Evolutionary conservation across 306 rosid genomes (phyloP).

Genomic region (Fragaria vesca): DNA sequence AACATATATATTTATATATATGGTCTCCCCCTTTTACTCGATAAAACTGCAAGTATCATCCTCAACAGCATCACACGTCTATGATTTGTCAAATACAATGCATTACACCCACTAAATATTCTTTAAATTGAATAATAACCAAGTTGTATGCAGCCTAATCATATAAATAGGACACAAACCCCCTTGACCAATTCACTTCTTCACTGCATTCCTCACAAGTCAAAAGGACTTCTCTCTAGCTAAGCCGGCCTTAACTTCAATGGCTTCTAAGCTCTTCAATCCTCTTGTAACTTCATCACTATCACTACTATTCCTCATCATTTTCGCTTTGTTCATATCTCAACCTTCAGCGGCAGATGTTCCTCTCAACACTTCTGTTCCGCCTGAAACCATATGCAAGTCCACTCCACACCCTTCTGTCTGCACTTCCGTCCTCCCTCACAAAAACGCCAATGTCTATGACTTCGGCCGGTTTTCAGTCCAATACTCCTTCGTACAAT

Average conservation of each 20-base stretch:
- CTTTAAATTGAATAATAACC: neutral
- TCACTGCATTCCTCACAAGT: neutral
- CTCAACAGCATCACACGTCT: neutral
- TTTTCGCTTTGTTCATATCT: slow-evolving; percentile 9
- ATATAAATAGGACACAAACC: neutral
- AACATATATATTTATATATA: neutral
- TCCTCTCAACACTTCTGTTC: slow-evolving; percentile 15
- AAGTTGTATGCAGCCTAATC: neutral
- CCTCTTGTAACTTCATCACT: slow-evolving; percentile 8
- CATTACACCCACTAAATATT: neutral
- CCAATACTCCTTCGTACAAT: slow-evolving; percentile 24
- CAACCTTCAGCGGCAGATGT: slow-evolving; percentile 14
- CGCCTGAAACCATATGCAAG: slow-evolving; percentile 30
- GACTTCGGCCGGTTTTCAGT: slow-evolving; percentile 34
- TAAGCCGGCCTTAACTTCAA: neutral
- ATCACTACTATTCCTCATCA: neutral
- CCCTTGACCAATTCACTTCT: neutral
- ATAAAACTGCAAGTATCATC: neutral
- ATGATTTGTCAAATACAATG: neutral
- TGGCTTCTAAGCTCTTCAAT: slow-evolving; percentile 30
- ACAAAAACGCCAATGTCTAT: slow-evolving; percentile 20
- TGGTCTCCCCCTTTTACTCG: neutral
- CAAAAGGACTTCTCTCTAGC: neutral
- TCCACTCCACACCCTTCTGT: slow-evolving; percentile 34
- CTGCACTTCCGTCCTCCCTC: slow-evolving; percentile 35